phyloP scores from a whole-genome alignment of 768 basidiomycete species.

The Tricholoma hemisulphureum region DNA sequence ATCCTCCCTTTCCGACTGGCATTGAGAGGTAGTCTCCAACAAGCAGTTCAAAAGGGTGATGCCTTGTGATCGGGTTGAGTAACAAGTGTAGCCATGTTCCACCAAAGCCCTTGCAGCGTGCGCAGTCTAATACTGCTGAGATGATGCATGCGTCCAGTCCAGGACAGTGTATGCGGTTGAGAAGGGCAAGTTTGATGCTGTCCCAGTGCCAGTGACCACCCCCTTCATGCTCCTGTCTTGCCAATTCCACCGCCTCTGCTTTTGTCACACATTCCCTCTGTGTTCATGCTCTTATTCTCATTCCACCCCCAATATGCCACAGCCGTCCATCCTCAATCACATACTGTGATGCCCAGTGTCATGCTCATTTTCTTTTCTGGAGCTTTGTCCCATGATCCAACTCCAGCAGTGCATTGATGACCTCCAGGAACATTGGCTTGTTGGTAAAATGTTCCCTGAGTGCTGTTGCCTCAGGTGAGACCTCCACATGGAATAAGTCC shows the following conservation, averaged over 20 bases:
- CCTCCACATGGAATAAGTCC: conserved; percentile 1
- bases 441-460: conserved; percentile 17
- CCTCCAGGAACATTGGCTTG: conserved; percentile 23
- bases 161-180: background rate
- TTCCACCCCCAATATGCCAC: conserved; percentile 5
- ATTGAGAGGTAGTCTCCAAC: conserved; percentile 27
- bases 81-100: too few species aligned
- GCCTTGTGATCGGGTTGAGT: conserved; percentile 21
- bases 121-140: background rate
- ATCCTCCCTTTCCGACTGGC: conserved; percentile 26
- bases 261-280: conserved; percentile 3
- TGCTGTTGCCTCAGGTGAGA: background rate
- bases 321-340: conserved; percentile 13
- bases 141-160: background rate
- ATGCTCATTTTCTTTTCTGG: background rate
- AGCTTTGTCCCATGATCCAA: too few species aligned
- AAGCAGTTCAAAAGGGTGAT: background rate
- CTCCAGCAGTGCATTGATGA: too few species aligned
- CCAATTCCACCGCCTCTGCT: too few species aligned
- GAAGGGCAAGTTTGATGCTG: background rate
- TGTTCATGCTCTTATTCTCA: background rate
- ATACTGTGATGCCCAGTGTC: too few species aligned
- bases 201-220: background rate
- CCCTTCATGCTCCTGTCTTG: background rate
- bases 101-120: too few species aligned